Base-by-base conservation (phyloP, 2,329 filamentous ascomycete species). In the Colletotrichum sp. region DNA sequence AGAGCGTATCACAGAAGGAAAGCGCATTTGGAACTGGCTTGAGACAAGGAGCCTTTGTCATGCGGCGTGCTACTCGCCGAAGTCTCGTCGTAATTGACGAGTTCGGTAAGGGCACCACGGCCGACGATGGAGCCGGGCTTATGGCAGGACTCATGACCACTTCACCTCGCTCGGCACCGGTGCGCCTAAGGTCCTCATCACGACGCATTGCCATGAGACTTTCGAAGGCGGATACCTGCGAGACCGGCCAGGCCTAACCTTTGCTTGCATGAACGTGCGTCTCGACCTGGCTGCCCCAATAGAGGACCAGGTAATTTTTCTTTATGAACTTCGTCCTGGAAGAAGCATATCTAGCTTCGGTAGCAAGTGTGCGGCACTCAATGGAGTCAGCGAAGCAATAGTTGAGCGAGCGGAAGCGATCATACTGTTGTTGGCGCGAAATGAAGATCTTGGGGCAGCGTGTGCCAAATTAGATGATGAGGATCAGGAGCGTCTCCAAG, bases 71-170 rank as follows among this genome's bases (percentile, higher is more conserved):
- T 6, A 98, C 95, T 0, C 86, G 89, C 15, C 90, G 91, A 62
- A 98, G 94, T 79, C 86, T 99, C 8, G 82, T 99, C 2, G 87
- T 99, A n/a, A 91, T 98, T 58, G 97, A 99, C 78, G 97, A 99
- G 79, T 98, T 99, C 78, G 91, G 91, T 2, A 93, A 92, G 79
- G 91, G 91, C 4, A 93, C 91, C 0, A 89, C 88, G 64, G 80
- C 84, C 11, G 84, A 88, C 70, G 90, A 92, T 78, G 91, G 91
- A 8, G 87, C 89, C 2, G 91, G 90, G 1, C 81, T 93, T 16
- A 83, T 92, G 57, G 85, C 88, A 29, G 90, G 90, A 3, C 82
- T 92, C 8, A 83, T 93, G 83, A 88, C 55, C 86, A 92, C 78
- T 90, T 93, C 63, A 82, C 89, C 13, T 82, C 80, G 5, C 82